Evolutionary conservation across 140 eudicot genomes (phyloP).

Genomic region (Senecio squalidus): DNA sequence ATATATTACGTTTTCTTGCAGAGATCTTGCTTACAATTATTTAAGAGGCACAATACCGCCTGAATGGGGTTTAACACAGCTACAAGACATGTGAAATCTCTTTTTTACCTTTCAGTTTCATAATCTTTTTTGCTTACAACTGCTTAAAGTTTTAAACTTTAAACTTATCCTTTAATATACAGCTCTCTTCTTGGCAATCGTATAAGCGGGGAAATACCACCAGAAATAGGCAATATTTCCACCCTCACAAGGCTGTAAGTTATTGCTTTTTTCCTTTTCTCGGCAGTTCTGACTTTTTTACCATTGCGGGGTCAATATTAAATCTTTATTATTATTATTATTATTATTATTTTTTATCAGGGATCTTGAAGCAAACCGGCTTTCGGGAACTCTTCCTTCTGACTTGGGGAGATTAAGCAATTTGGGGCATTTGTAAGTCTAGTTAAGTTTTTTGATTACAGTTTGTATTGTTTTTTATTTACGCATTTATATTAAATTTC

Average conservation of each 20-base stretch:
- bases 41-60: conserved; percentile 68
- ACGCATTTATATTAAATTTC: conserved; percentile 27
- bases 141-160: conserved; percentile 13
- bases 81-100: conserved; percentile 43
- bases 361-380: conserved; percentile 62
- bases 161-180: conserved; percentile 18
- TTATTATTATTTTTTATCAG: conserved; percentile 30
- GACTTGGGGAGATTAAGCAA: conserved; percentile 55
- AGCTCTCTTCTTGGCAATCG: conserved; percentile 84
- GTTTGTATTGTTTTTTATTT: no score
- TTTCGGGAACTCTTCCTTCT: conserved; percentile 61
- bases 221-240: conserved; percentile 54
- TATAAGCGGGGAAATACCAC: conserved; percentile 69
- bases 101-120: conserved; percentile 9
- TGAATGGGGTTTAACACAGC: conserved; percentile 62
- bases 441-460: neutral
- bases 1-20: conserved; percentile 21
- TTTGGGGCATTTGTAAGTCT: conserved; percentile 53
- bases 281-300: neutral
- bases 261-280: neutral
- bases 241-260: conserved; percentile 76
- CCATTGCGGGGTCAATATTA: no score
- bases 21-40: conserved; percentile 81
- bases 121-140: neutral
- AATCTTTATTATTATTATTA: no score